Evolutionary conservation across 768 basidiomycete genomes (phyloP), one percentile per base, ranked within the genome.

Genomic region (Dioszegia aurantiaca): DNA sequence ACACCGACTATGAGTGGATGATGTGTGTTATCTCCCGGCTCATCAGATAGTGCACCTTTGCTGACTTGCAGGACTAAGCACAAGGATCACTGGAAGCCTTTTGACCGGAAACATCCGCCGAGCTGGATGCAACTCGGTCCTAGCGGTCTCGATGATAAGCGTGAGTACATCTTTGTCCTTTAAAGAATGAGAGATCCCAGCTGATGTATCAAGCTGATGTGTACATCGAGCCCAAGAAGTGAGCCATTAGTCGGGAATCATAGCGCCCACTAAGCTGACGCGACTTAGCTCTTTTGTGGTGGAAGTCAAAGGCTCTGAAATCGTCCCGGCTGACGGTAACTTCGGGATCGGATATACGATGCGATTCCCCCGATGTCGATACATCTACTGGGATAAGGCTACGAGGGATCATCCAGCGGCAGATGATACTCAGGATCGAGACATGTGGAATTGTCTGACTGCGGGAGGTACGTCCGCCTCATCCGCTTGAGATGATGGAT

Each of bases 281-380:
- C 23, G 61, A 12, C 9, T 26, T 21, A 95, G 93, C 65, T 95
- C 94, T 0, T 98, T 99, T 75, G 87, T 97, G 33, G 59, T 98
- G 64, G 88, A 88, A 67, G 84, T 98, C 56, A 98, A 98, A 77
- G 94, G 90, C 0, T 89, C 93, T 0, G 92, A 97, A 73, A 89
- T 98, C 52, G 85, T 85, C 1, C 78, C 81, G 10, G 82, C 89
- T 68, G 63, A 60, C 85, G 92, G 90, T 64, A 86, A 85, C 65
- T 97, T 90, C 67, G 87, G 87, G 52, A 74, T 91, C 62, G 87
- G 86, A 3, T 84, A 86, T 61, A 98, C 94, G 0, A 87, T 99
- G 85, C 86, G 95, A 21, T 99, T 99, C 71, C 94, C 95, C 43
- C 83, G 93, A 56, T 90, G 89, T 16, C 67, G 90, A 44, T 71